Base-by-base conservation (phyloP, 495 filamentous ascomycete species). In the Lichenothelia convexa region DNA sequence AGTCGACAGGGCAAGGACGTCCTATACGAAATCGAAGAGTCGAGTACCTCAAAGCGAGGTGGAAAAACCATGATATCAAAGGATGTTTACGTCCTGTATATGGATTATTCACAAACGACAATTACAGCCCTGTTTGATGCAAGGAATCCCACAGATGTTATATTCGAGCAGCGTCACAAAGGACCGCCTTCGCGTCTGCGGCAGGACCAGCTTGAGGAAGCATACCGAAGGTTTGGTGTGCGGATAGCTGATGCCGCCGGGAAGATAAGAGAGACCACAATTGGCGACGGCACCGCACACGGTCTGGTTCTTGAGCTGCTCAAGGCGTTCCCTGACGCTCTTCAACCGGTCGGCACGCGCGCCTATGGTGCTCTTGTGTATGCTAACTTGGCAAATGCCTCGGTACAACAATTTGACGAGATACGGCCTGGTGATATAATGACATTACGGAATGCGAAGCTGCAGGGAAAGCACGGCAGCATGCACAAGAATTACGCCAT, bases 31-130 rank as follows among this genome's bases (percentile, higher is more conserved):
- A 62, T 75, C 13, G 83, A 93, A 46, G 84, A 93, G 53, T 71
- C 75, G 4, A 70, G 62, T 18, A 68, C 74, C 5, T 60, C 73
- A 12, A 74, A 77, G 23, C 68, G 72, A 12, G 72, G 75, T 29
- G 76, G 76, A 18, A 75, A 74, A 51, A 70, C 67, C 5, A 73
- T 63, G 0, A 60, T 92, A 18, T 73, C 71, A 0, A 85, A 85
- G 43, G 75, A 84, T 35, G 65, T 93, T 20, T 93, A 77, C 48
- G 62, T 93, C 18, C 64, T 97, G 2, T 95, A 78, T 61, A 75
- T 82, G 40, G 89, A 97, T 56, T 95, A 95, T 54, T 94, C 86
- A 12, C 89, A 95, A 51, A 95, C 86, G 1, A 60, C 93, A 41
- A 70, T 95, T 47, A 80, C 74, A 0, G 80, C 75, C 20, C 75